A percentile compares a stretch with the other conserved stretches of the same genome.
phyloP scores from a whole-genome alignment of 2,329 filamentous ascomycete species.

The Tothia fuscella region DNA sequence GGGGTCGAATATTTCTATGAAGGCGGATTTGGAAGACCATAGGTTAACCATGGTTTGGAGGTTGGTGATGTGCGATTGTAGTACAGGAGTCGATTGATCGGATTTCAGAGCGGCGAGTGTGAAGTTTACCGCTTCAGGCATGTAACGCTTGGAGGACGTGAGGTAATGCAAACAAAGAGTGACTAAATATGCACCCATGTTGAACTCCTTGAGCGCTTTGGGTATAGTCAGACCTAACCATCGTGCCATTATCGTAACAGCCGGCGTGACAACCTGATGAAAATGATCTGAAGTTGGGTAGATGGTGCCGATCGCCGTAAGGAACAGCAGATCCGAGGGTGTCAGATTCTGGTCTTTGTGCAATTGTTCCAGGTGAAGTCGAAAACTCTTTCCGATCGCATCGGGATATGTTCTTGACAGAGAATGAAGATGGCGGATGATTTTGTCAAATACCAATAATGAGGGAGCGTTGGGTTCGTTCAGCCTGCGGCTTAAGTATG shows the following conservation, averaged over 20 bases:
- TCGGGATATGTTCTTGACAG: constrained; percentile 75
- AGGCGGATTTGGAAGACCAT: constrained; percentile 64
- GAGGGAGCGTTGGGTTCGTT: constrained; percentile 31
- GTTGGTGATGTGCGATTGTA: constrained; percentile 49
- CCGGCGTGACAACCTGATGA: constrained; percentile 85
- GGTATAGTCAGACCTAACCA: constrained; percentile 72
- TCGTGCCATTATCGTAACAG: constrained; percentile 70
- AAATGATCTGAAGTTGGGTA: constrained; percentile 97
- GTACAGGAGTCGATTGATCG: constrained; percentile 25
- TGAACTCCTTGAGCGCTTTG: constrained; percentile 51
- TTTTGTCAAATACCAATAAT: constrained; percentile 60
- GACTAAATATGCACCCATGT: constrained; percentile 65
- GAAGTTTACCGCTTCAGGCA: constrained; percentile 81
- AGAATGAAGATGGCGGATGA: constrained; percentile 86
- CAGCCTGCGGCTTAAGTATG: constrained; percentile 46
- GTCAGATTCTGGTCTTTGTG: constrained; percentile 41
- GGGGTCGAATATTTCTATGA: constrained; percentile 67
- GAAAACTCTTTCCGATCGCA: constrained; percentile 66
- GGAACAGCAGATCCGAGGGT: constrained; percentile 66
- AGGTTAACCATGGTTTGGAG: constrained; percentile 56
- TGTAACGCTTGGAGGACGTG: constrained; percentile 67
- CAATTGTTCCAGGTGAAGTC: constrained; percentile 52
- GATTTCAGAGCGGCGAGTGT: constrained; percentile 54
- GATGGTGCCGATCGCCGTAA: constrained; percentile 71
- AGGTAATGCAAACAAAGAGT: constrained; percentile 77